These are phyloP conservation scores for Dalechampia spathulata DNA, from an alignment of 441 rosid genomes.

Conservation along the genomic window DNA sequence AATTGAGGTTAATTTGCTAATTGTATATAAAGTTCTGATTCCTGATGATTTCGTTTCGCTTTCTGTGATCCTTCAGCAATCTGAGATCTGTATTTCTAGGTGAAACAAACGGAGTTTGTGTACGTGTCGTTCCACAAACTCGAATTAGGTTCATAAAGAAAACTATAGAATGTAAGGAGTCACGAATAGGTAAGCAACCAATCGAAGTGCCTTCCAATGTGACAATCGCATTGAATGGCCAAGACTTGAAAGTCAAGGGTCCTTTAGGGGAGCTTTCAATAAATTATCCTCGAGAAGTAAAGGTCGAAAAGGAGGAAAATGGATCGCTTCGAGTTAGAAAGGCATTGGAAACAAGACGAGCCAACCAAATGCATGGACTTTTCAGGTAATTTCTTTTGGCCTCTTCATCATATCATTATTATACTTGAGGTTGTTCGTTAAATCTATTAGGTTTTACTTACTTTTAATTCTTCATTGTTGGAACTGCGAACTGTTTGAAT, in stretches of 20 bases:
- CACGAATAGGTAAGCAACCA: conserved; percentile 87
- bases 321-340: conserved; percentile 50
- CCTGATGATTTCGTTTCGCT: not conserved
- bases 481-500: not conserved
- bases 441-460: too few species aligned
- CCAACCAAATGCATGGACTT: conserved; percentile 96
- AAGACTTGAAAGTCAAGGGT: conserved; percentile 70
- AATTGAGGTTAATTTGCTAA: not conserved
- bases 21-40: not conserved
- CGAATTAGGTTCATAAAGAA: conserved; percentile 36
- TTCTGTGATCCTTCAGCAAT: conserved; percentile 35
- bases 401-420: not conserved
- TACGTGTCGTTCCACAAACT: conserved; percentile 29
- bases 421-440: not conserved
- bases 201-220: conserved; percentile 70
- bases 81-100: conserved; percentile 64
- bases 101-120: conserved; percentile 38
- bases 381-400: conserved; percentile 55
- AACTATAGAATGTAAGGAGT: conserved; percentile 74
- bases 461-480: too few species aligned
- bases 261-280: conserved; percentile 78
- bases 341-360: conserved; percentile 73
- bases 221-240: conserved; percentile 61
- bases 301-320: conserved; percentile 53
- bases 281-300: conserved; percentile 74